Evolutionary conservation across 139 green algal genomes (phyloP), one percentile per base, ranked within the genome.

Genomic region (Cymbomonas tetramitiformis): DNA sequence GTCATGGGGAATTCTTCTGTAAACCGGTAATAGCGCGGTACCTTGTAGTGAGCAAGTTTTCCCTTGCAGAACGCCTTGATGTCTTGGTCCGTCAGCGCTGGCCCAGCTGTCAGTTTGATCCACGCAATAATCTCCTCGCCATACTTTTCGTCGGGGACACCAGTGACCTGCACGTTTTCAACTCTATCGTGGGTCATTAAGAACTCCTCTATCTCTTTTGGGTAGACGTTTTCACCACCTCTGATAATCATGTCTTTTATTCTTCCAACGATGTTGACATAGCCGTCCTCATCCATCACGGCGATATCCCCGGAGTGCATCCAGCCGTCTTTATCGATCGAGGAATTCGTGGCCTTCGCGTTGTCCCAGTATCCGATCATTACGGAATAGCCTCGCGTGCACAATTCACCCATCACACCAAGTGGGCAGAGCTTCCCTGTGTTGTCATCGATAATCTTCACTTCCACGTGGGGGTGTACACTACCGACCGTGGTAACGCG

Each of bases 171-270:
- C n/a, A n/a, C n/a, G n/a, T n/a, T n/a, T n/a, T n/a, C n/a, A n/a
- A n/a, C n/a, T n/a, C n/a, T n/a, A n/a, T n/a, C n/a, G n/a, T n/a
- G n/a, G n/a, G n/a, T n/a, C n/a, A n/a, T n/a, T n/a, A n/a, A n/a
- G n/a, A n/a, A n/a, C n/a, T n/a, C 71, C 53, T 94, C 85, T 38
- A 94, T 81, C 62, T 93, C 85, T 8, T 65, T 76, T 53, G 71
- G 81, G 70, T 94, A 94, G 21, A 94, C 86, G 46, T 94, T 94
- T 64, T 93, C 83, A 0, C 80, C 81, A 8, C 61, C 61, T 32
- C 54, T 51, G 19, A 69, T 39, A 7, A 69, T 65, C 61, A 69
- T 69, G 31, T 69, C 61, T 53, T 69, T 69, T n/a, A 15, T 24
- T 8, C 61, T 21, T 39, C 63, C 61, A 6, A 69, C 51, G 29